Base-by-base conservation (phyloP, 1,284 basidiomycete genomes). In the Vanrija sp. region DNA sequence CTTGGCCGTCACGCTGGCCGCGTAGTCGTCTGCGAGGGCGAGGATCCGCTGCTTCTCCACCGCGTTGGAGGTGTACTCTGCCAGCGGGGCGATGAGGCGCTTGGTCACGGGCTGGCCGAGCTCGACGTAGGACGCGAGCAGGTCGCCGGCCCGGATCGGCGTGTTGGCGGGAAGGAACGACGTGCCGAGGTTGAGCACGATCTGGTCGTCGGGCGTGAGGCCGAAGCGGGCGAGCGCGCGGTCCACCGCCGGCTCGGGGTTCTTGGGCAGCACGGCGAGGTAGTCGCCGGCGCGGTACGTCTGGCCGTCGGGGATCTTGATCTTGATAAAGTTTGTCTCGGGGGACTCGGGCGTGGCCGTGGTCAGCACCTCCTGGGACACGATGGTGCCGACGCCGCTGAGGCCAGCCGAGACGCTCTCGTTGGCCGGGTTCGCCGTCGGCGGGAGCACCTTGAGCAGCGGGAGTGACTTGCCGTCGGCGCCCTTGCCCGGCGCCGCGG, bases 271-370 rank as follows among this genome's bases (percentile, higher is more conserved):
- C 19, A 82, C 77, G 0, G 78, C 76, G 20, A 82, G 72, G 59
- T 82, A 81, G 63, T 82, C 81, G 14, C 81, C 81, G 7, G 79
- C 72, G 44, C 75, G 67, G 56, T 76, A 78, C 3, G 70, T 74
- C 56, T 71, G 66, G n/a, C 71, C 75, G 44, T 78, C 72, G 2
- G 80, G 80, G 7, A 81, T 69, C 57, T 76, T 67, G 54, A 82
- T 48, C 75, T 77, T 78, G 35, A 82, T 75, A 53, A 80, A 47
- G 49, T 56, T 56, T n/a, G 49, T 56, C 51, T 59, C 59, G 44
- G 57, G 54, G 27, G 20, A 44, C 9, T 48, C 38, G 14, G 38
- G 20, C 15, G 22, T 54, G 23, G 46, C 51, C 19, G 36, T 43
- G n/a, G 53, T 53, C 24, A 64, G 60, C 50, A 51, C 47, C 10